phyloP scores from a whole-genome alignment of 306 rosid genomes.

The Pterocarpus santalinus region DNA sequence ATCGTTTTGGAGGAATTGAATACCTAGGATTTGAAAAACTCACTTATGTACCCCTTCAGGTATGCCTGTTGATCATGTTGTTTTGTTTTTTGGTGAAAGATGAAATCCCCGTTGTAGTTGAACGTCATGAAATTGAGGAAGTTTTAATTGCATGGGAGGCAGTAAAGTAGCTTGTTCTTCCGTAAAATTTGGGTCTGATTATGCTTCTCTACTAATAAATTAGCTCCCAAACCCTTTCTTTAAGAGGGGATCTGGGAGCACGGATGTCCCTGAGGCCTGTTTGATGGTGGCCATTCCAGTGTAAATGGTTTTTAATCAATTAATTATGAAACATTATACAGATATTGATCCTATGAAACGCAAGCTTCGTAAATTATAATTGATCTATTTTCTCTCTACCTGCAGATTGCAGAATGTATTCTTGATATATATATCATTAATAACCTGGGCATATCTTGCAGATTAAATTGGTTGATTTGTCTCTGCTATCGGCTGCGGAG shows the following conservation, averaged over 20 bases:
- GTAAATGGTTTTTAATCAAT: conserved; percentile 10
- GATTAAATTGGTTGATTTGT: conserved; percentile 80
- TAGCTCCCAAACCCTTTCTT: conserved; percentile 11
- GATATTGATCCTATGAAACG: conserved; percentile 16
- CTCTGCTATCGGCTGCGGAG: conserved; percentile 79
- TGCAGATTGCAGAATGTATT: not conserved
- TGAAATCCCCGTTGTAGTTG: conserved; percentile 6
- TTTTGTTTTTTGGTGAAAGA: not conserved
- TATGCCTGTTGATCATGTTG: conserved; percentile 44
- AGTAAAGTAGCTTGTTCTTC: conserved; percentile 22
- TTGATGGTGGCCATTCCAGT: not conserved
- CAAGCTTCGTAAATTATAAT: not conserved
- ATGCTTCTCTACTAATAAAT: conserved; percentile 29
- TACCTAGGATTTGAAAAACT: conserved; percentile 94
- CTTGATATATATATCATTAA: not conserved
- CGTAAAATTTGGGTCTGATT: conserved; percentile 11
- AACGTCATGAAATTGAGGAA: conserved; percentile 27
- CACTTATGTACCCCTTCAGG: conserved; percentile 93
- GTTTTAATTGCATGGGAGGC: conserved; percentile 27
- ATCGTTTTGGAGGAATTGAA: conserved; percentile 81
- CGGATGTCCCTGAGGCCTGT: conserved; percentile 8
- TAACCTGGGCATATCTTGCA: conserved; percentile 57
- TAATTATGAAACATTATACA: not conserved
- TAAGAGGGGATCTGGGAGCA: not conserved
- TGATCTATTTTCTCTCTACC: not conserved